Percentiles rank a stretch among this genome's conserved stretches.
phyloP scores from a whole-genome alignment of 108 stramenopile species.

The Aurantiochytrium sp. region DNA sequence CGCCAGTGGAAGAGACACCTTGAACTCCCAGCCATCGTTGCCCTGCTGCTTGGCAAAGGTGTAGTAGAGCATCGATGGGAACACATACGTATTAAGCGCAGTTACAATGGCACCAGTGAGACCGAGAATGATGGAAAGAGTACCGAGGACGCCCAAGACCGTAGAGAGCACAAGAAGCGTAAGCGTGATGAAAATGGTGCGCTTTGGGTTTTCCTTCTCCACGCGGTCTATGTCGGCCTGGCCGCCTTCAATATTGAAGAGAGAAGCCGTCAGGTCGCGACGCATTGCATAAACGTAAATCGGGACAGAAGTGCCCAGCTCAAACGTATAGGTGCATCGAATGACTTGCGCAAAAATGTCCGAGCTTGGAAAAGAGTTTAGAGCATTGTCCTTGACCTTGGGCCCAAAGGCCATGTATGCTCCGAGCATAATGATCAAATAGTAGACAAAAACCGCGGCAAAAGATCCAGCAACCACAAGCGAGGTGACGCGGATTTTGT shows the following conservation, averaged over 20 bases:
- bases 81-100: background rate
- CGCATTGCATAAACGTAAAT: background rate
- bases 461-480: background rate
- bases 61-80: background rate
- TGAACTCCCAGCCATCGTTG: background rate
- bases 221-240: background rate
- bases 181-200: background rate
- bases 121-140: background rate
- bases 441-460: background rate
- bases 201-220: background rate
- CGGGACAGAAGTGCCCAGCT: background rate
- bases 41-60: background rate
- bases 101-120: background rate
- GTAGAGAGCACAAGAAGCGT: background rate
- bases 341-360: background rate
- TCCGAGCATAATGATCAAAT: background rate
- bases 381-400: background rate
- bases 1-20: background rate
- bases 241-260: background rate
- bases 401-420: background rate
- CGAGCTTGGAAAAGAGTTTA: background rate
- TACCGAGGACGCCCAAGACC: background rate
- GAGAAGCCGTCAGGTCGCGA: background rate
- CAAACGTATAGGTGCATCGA: background rate
- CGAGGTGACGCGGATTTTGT: background rate